These are phyloP conservation scores for Azolla pinnata DNA, from an alignment of 75 land plant species.

Conservation along the genomic window DNA sequence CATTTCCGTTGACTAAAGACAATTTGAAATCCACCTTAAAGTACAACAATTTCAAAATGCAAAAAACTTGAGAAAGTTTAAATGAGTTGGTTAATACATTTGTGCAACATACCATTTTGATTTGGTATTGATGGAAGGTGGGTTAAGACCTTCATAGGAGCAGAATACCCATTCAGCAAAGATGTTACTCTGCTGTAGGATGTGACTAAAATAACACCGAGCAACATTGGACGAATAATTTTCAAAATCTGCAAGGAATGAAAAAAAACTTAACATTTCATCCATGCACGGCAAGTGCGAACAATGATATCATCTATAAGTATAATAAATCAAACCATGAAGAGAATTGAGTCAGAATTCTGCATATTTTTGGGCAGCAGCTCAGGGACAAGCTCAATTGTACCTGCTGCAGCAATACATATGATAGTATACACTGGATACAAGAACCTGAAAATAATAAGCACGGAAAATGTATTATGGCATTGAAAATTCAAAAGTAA, in stretches of 20 bases:
- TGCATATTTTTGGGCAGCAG: slow-evolving; percentile 41
- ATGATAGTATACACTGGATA: slow-evolving; percentile 95
- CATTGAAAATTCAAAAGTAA: too few species aligned
- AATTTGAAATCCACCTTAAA: too few species aligned
- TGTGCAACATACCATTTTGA: neutral
- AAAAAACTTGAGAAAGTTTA: neutral
- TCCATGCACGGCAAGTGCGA: neutral
- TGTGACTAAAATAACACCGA: slow-evolving; percentile 59
- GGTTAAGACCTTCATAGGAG: slow-evolving; percentile 72
- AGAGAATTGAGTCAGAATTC: slow-evolving; percentile 22
- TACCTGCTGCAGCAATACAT: slow-evolving; percentile 92
- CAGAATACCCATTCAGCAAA: slow-evolving; percentile 79
- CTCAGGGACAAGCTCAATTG: slow-evolving; percentile 81
- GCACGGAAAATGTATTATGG: too few species aligned
- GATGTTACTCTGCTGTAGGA: slow-evolving; percentile 86
- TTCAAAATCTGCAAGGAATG: slow-evolving; percentile 52
- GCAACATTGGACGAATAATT: slow-evolving; percentile 49
- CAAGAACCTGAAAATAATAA: slow-evolving; percentile 89
- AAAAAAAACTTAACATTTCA: neutral
- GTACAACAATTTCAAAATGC: neutral
- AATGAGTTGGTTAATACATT: neutral
- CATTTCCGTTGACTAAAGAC: too few species aligned
- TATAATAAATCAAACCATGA: slow-evolving; percentile 30
- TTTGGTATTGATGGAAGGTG: slow-evolving; percentile 21
- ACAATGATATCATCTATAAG: too few species aligned